Evolutionary conservation across 2,329 filamentous ascomycete genomes (phyloP), one percentile per base, ranked within the genome.

Genomic region (Phymatotrichopsis omnivora): DNA sequence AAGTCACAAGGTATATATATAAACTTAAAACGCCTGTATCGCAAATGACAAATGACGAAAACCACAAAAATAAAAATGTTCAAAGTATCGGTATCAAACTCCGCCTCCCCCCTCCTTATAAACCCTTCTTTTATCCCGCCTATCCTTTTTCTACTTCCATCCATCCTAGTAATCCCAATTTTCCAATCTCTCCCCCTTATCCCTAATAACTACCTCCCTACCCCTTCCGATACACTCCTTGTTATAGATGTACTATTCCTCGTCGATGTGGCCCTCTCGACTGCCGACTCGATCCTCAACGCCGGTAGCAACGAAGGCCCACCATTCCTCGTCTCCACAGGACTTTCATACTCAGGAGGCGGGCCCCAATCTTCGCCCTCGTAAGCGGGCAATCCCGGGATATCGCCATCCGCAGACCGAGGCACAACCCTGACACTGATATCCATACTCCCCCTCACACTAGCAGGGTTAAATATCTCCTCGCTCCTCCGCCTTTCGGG

Each of bases 301-400:
- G 51, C 32, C n/a, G 52, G 52, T 4, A 54, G 30, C 17, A 37
- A 20, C 10, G 48, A 38, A 39, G 40, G 17, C 2, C 32, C 14
- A 8, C 10, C 27, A 14, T 45, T 42, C n/a, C 41, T 28, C 4
- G 41, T 44, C 20, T 41, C 41, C 5, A 48, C 37, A 37, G 41
- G 43, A 5, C 24, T 31, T 17, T 33, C 44, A 35, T 54, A 52
- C 20, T 48, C 50, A 10, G 52, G 52, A 5, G 52, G 52, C 3
- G 46, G 43, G 6, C 48, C 52, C 32, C 28, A 47, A 6, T 44
- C 49, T 1, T 24, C 35, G 14, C 52, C 51, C 5, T 31, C 43
- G 37, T 54, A 54, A 19, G 42, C 52, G 22, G 45, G 45, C 11
- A 49, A 38, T 3, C 42, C 47, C 17, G 32, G 40, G 12, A 30